Conservation (phyloP, 306 rosid species). For the Trifolium pratense region DNA sequence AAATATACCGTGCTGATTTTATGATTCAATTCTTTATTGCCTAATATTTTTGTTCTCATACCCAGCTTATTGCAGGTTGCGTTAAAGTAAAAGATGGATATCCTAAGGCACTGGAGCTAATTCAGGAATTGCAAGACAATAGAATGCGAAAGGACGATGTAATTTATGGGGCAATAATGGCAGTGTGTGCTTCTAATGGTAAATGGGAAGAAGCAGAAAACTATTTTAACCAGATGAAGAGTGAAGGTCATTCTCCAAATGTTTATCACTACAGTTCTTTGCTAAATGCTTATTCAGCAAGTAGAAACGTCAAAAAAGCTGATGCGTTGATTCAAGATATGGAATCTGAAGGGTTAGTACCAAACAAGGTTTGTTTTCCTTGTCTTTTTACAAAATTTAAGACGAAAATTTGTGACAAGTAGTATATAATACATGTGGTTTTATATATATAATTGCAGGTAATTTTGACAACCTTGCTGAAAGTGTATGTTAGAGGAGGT, state of each 20-base stretch:
- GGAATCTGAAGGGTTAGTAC: constrained; percentile 86
- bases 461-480: constrained; percentile 82
- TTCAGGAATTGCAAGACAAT: constrained; percentile 66
- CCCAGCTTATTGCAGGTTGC: constrained; percentile 88
- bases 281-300: constrained; percentile 77
- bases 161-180: constrained; percentile 80
- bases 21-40: constrained; percentile 10
- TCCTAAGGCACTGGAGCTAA: constrained; percentile 72
- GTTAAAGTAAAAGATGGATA: constrained; percentile 73
- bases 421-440: constrained; percentile 7
- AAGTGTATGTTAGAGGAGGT: constrained; percentile 92
- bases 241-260: constrained; percentile 77
- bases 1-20: neutral
- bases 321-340: constrained; percentile 70
- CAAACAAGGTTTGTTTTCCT: constrained; percentile 91
- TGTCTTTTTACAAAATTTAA: constrained; percentile 32
- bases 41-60: constrained; percentile 44
- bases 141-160: constrained; percentile 73
- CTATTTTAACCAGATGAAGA: constrained; percentile 78
- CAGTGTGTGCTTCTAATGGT: constrained; percentile 86
- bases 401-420: neutral
- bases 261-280: constrained; percentile 82
- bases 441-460: constrained; percentile 58
- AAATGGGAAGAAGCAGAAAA: constrained; percentile 79
- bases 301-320: constrained; percentile 76